Conservation (phyloP, 495 filamentous ascomycete genomes). For the Aspergillus campestris region DNA sequence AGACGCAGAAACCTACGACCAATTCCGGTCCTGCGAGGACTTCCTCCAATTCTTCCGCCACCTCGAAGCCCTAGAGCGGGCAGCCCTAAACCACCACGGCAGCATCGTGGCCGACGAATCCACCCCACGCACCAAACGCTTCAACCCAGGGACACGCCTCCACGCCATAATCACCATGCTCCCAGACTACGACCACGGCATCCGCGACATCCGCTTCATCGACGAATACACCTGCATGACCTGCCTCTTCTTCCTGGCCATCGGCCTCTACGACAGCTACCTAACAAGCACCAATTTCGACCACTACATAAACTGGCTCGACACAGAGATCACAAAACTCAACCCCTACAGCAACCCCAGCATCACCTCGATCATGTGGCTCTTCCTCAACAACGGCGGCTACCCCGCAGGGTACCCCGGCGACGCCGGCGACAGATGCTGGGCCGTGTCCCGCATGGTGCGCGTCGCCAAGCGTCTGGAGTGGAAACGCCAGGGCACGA, state of each 20-base stretch:
- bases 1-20: conserved; percentile 14
- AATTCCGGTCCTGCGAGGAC: conserved; percentile 18
- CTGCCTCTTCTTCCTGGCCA: conserved; percentile 20
- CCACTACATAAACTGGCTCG: conserved; percentile 16
- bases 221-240: conserved; percentile 22
- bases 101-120: conserved; percentile 1
- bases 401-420: conserved; percentile 8
- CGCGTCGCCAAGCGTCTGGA: conserved; percentile 20
- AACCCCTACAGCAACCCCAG: conserved; percentile 17
- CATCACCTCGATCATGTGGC: conserved; percentile 19
- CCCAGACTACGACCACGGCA: conserved; percentile 21
- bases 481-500: conserved; percentile 20
- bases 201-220: conserved; percentile 22
- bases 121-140: conserved; percentile 9
- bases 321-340: conserved; percentile 10
- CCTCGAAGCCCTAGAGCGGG: conserved; percentile 12
- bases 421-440: conserved; percentile 15
- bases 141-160: conserved; percentile 12
- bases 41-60: conserved; percentile 20
- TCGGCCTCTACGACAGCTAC: conserved; percentile 19
- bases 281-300: conserved; percentile 13
- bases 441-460: conserved; percentile 23
- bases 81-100: conserved; percentile 10
- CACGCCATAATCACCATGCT: conserved; percentile 17
- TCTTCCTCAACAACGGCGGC: conserved; percentile 21